Evolutionary conservation across 2,329 filamentous ascomycete species (phyloP), one percentile per base, ranked within the genome.

Genomic region (Fonsecaea monophora): DNA sequence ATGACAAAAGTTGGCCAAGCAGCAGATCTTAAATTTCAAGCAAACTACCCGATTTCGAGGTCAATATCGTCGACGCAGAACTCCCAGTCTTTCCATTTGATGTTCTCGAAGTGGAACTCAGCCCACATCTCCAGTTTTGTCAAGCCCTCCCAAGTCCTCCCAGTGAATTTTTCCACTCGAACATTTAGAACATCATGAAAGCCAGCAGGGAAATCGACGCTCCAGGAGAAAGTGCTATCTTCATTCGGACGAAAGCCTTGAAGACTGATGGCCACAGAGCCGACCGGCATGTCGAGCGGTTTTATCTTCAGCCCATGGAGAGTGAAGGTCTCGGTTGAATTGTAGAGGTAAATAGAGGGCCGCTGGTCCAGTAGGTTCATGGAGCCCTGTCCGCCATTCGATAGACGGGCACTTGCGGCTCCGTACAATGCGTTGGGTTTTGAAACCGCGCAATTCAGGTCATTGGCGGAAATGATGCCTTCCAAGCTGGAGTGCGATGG

Each of bases 381-480:
- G 21, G 4, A 13, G 45, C 9, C 45, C 12, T 18, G 18, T 50
- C 12, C 9, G 3, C 10, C 5, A 10, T 12, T 10, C 45, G 5
- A 25, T 13, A 10, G 1, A 13, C 9, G 4, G 45, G 18, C 18
- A 4, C 3, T 25, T 50, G 45, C 45, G 1, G 59, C 40, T 10
- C 73, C 73, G 50, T 74, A 68, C 6, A 75, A 62, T 2, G 73
- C 70, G 48, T 75, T 74, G 8, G 73, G 73, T 15, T 69, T 53
- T n/a, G 73, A 74, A 12, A 69, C 65, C 13, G 73, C 73, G 48
- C 73, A 75, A 42, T 74, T 75, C 50, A 68, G 37, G 60, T 75
- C 73, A 3, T 70, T 13, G 1, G 25, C 50, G 3, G 70, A 72
- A 10, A 75, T 74, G 7, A 68, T 56, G n/a, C 67, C 60, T 2